Percentiles rank a stretch among this genome's conserved stretches.
phyloP scores from a whole-genome alignment of 176 grass and related monocot species.

The Eragrostis nindensis region DNA sequence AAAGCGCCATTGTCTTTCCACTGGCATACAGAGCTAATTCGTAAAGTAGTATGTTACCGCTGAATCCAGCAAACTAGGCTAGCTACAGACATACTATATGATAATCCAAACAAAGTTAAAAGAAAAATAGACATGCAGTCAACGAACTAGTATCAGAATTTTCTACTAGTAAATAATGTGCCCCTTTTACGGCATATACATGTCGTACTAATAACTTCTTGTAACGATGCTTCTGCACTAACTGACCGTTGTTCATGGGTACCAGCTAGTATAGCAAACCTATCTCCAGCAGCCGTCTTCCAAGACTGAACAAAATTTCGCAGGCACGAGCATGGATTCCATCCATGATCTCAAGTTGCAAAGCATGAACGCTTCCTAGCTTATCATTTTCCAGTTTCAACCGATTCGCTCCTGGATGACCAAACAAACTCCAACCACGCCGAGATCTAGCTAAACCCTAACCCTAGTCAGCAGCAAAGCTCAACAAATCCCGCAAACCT shows the following conservation, averaged over 20 bases:
- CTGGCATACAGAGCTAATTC: background rate
- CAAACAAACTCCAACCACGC: background rate
- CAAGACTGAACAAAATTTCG: background rate
- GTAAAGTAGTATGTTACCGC: background rate
- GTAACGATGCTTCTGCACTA: background rate
- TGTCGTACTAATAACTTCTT: background rate
- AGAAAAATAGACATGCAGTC: background rate
- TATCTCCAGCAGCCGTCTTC: background rate
- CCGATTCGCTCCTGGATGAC: background rate
- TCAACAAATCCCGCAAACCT: background rate
- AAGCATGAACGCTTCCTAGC: background rate
- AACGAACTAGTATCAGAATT: background rate
- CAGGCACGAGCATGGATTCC: too few species aligned
- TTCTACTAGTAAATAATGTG: background rate
- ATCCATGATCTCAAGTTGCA: background rate
- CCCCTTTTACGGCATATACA: background rate
- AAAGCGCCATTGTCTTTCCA: background rate
- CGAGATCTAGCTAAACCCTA: conserved; percentile 33
- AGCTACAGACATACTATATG: background rate
- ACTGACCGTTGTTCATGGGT: too few species aligned
- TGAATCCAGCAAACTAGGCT: background rate
- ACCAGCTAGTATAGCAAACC: background rate
- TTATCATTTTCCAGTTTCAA: background rate
- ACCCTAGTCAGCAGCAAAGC: background rate
- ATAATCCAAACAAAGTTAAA: background rate